Percentiles rank a stretch among this genome's conserved stretches.
These are phyloP conservation scores for Cystobasidium slooffiae DNA, from an alignment of 1,284 basidiomycete genomes.

Conservation along the genomic window DNA sequence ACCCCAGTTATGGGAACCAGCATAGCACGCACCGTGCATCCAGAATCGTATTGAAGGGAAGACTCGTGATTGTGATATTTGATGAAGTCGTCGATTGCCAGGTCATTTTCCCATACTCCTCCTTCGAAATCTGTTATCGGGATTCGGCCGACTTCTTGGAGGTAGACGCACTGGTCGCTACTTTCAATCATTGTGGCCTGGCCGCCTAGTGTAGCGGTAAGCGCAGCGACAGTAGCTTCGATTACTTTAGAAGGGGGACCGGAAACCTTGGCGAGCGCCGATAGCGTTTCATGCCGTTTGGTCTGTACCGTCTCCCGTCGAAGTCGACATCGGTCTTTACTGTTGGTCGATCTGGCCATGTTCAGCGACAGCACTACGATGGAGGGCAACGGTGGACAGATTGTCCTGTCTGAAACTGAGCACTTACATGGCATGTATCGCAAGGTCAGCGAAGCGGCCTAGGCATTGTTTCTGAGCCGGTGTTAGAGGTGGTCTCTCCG, in stretches of 20 bases:
- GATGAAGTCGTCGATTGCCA: constrained; percentile 15
- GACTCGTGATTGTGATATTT: constrained; percentile 17
- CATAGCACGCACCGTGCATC: constrained; percentile 16
- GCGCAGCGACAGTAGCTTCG: not conserved
- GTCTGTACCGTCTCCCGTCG: not conserved
- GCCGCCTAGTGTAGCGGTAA: not conserved
- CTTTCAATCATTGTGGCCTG: not conserved
- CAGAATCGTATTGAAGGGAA: not conserved
- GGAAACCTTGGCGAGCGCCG: not conserved
- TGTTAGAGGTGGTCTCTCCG: constrained; percentile 1
- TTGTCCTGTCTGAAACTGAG: too few relatives aligned
- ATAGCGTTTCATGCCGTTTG: not conserved
- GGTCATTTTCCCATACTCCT: constrained; percentile 24
- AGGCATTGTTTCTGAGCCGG: not conserved
- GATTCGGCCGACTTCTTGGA: not conserved
- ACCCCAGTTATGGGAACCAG: not conserved
- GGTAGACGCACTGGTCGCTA: not conserved
- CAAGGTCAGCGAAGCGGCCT: constrained; percentile 8
- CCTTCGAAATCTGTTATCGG: not conserved
- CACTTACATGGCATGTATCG: constrained; percentile 33
- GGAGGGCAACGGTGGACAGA: too few relatives aligned
- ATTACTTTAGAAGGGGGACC: constrained; percentile 1
- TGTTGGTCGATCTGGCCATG: too few relatives aligned
- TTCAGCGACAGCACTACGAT: too few relatives aligned
- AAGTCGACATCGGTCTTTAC: constrained; percentile 1